Conservation (phyloP, 306 rosid genomes). For the Dryas drummondii region DNA sequence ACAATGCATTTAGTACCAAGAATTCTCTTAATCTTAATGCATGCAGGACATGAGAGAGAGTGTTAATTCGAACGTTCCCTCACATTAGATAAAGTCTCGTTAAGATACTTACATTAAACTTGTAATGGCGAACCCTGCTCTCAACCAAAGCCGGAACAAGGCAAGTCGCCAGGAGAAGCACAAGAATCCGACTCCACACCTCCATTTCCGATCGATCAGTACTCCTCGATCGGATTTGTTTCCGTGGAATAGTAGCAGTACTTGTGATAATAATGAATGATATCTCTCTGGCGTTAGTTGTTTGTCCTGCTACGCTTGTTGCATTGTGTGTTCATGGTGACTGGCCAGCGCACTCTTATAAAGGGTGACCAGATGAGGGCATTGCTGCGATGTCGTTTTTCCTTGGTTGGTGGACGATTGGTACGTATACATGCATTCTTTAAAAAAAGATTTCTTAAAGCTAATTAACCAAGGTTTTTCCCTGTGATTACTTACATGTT, state of each 20-base stretch:
- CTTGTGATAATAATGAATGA: too few relatives aligned
- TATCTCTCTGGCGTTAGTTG: neutral
- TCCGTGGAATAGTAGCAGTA: neutral
- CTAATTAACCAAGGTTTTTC: neutral
- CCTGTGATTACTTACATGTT: constrained; percentile 51
- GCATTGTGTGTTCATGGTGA: constrained; percentile 42
- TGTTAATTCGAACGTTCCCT: too few relatives aligned
- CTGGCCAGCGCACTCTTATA: constrained; percentile 55
- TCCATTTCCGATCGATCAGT: constrained; percentile 37
- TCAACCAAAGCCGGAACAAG: constrained; percentile 70
- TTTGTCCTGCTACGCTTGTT: neutral
- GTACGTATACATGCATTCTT: constrained; percentile 31
- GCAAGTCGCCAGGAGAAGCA: constrained; percentile 47
- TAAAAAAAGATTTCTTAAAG: constrained; percentile 37
- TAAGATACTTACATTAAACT: constrained; percentile 61
- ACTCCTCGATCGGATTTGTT: neutral
- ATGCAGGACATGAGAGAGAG: too few relatives aligned
- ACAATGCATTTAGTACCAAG: neutral
- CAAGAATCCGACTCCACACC: constrained; percentile 40
- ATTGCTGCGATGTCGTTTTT: constrained; percentile 77
- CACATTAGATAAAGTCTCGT: neutral
- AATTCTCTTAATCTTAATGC: too few relatives aligned
- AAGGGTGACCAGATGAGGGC: constrained; percentile 28
- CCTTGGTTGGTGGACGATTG: constrained; percentile 60
- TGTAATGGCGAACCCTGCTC: constrained; percentile 71